Percentiles rank a stretch among this genome's conserved stretches.
Conservation (phyloP, 1,139 yeast genomes). For the Candida tetrigidarum region DNA sequence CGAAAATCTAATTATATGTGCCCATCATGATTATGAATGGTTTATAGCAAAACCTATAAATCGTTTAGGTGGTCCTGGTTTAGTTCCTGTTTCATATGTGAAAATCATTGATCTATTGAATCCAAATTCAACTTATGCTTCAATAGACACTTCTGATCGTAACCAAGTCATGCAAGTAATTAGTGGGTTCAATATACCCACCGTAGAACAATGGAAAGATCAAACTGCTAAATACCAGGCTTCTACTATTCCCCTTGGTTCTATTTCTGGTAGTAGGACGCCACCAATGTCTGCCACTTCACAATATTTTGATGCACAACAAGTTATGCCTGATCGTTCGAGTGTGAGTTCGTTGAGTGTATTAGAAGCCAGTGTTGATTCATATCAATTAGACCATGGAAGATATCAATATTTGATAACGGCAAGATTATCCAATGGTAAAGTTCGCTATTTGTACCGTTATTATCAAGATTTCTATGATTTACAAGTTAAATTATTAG, state of each 20-base stretch:
- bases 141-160: conserved; percentile 20
- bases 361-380: conserved; percentile 74
- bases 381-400: conserved; percentile 82
- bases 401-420: conserved; percentile 87
- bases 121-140: conserved; percentile 34
- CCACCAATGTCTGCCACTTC: conserved; percentile 40
- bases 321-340: conserved; percentile 31
- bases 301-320: conserved; percentile 37
- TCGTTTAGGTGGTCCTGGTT: conserved; percentile 94
- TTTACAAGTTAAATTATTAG: conserved; percentile 82
- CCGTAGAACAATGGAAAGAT: conserved; percentile 95
- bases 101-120: conserved; percentile 77
- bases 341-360: conserved; percentile 41
- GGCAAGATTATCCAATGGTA: conserved; percentile 72
- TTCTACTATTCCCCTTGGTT: conserved; percentile 79
- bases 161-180: conserved; percentile 46
- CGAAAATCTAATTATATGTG: conserved; percentile 89
- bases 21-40: conserved; percentile 97
- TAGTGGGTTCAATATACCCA: conserved; percentile 71
- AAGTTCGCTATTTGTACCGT: conserved; percentile 74
- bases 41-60: conserved; percentile 97
- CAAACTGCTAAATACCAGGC: conserved; percentile 94
- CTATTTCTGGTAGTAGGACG: conserved; percentile 29
- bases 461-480: conserved; percentile 97
- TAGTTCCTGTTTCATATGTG: conserved; percentile 91